Conservation (phyloP, 805 yeast genomes). For the Pichia paraexigua region DNA sequence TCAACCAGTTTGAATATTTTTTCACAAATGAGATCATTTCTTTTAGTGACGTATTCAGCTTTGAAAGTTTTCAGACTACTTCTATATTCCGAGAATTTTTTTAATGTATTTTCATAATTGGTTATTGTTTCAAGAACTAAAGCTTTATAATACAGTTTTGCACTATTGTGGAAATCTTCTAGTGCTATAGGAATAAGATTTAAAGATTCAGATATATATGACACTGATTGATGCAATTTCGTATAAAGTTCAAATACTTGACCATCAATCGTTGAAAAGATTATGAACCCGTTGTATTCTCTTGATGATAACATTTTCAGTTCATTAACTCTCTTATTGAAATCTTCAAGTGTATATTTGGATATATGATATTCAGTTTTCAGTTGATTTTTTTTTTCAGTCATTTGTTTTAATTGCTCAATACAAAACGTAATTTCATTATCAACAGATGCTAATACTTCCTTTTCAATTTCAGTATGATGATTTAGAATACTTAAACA, state of each 20-base stretch:
- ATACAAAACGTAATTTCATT: conserved; percentile 13
- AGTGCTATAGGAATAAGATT: conserved; percentile 44
- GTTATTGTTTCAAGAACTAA: conserved; percentile 27
- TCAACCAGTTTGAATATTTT: conserved; percentile 35
- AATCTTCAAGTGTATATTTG: background rate
- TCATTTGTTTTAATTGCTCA: conserved; percentile 13
- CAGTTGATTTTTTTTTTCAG: conserved; percentile 28
- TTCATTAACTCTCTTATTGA: background rate
- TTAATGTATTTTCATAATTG: conserved; percentile 33
- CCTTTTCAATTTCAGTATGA: conserved; percentile 35
- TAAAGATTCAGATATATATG: conserved; percentile 46
- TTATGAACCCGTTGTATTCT: conserved; percentile 1
- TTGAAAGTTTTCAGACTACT: conserved; percentile 36
- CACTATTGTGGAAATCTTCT: conserved; percentile 32
- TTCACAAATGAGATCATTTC: conserved; percentile 49
- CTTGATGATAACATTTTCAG: background rate
- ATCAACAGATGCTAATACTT: conserved; percentile 36
- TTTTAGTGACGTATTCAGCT: conserved; percentile 39
- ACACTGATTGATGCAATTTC: conserved; percentile 33
- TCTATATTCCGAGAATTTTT: conserved; percentile 35
- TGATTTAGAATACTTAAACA: conserved; percentile 35
- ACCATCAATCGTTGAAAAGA: conserved; percentile 1
- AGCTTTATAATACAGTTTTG: conserved; percentile 26
- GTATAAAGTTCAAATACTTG: conserved; percentile 25
- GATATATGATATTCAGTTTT: conserved; percentile 27